Evolutionary conservation across 495 filamentous ascomycete species (phyloP).

Genomic region (Aspergillus egyptiacus): DNA sequence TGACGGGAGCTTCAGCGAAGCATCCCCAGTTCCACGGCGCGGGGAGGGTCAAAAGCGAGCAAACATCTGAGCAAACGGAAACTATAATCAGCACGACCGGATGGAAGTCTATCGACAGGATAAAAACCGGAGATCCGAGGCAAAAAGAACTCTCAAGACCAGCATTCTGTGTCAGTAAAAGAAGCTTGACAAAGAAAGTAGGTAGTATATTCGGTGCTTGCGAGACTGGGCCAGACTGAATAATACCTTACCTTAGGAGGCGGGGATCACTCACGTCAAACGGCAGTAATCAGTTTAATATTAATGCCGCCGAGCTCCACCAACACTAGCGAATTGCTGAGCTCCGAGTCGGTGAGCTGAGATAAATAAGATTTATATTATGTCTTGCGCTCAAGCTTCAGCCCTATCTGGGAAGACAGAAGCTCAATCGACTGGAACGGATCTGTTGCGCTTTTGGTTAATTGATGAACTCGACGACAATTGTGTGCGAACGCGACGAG

Average conservation of each 20-base stretch:
- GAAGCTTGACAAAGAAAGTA: constrained; percentile 6
- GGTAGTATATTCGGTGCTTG: neutral
- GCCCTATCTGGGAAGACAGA: neutral
- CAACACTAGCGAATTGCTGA: constrained; percentile 7
- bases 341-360: neutral
- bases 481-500: neutral
- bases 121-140: constrained; percentile 13
- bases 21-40: constrained; percentile 30
- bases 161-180: constrained; percentile 11
- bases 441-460: neutral
- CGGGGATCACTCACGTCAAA: constrained; percentile 35
- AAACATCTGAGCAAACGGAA: constrained; percentile 13
- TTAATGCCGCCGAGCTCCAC: constrained; percentile 37
- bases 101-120: constrained; percentile 16
- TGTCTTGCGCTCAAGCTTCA: neutral
- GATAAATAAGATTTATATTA: neutral
- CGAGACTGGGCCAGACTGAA: constrained; percentile 11
- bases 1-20: constrained; percentile 31
- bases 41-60: constrained; percentile 14
- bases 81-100: constrained; percentile 18
- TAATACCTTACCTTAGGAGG: constrained; percentile 15
- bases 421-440: neutral
- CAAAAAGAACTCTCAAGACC: constrained; percentile 5
- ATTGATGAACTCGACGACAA: neutral
- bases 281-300: constrained; percentile 10